Evolutionary conservation across 805 yeast genomes (phyloP), one percentile per base, ranked within the genome.

Genomic region (Sugiyamaella americana): DNA sequence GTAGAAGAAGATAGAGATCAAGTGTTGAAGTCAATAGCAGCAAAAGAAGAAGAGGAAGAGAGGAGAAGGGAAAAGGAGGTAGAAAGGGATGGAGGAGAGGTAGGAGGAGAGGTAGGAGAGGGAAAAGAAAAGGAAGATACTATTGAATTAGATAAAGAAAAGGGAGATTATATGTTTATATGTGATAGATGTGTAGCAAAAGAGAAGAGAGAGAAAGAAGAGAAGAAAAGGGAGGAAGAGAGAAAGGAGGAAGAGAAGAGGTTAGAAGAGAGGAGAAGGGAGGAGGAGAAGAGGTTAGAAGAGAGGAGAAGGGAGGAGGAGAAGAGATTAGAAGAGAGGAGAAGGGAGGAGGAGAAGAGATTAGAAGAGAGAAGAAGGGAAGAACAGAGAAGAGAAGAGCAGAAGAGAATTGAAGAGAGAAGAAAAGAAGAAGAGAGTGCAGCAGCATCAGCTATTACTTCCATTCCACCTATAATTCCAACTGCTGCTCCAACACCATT

Each of bases 1-100:
- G 41, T 55, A 5, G 56, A 48, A 26, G 32, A 26, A 26, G 32
- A 26, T 8, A 13, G 19, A 4, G 40, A 18, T 5, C 13, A 23
- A 13, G 22, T 10, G 17, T 5, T 37, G 40, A 37, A 37, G 13
- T 21, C 19, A 18, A 10, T 18, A n/a, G 13, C 6, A 18, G 40
- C 17, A 16, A 37, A 37, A 37, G 40, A 37, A 37, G 22, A 18
- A 16, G 13, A 26, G 32, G 32, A 26, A 26, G 32, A 26, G 32
- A 26, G 13, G 32, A 26, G 13, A 8, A 26, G 13, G 32, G 11
- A 26, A 13, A 8, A 13, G 32, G 13, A 26, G 13, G 32, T 13
- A 8, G 32, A 26, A 26, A 13, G 11, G 8, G 32, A 26, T 8
- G 32, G 11, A 26, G 32, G 11, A 26, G 32, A 8, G 13, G 32